Evolutionary conservation across 2,329 filamentous ascomycete species (phyloP), one percentile per base, ranked within the genome.

Genomic region (Cadophora sp.): DNA sequence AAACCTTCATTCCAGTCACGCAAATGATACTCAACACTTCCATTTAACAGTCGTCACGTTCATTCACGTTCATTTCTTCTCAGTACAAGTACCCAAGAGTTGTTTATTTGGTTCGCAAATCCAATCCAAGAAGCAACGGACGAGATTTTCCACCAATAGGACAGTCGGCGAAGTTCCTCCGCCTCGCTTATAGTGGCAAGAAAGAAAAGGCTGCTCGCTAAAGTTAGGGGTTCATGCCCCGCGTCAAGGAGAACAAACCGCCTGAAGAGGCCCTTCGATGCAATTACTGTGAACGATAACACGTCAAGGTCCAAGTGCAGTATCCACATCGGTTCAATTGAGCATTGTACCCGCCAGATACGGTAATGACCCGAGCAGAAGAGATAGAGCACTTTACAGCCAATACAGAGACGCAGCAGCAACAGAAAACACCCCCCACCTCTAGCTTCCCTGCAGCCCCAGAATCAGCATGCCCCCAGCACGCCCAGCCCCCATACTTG

Each of bases 131-230:
- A 22, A 43, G 55, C 34, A 7, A 40, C 1, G 56, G 22, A 27
- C 22, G 9, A 59, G 31, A 40, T 59, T 22, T 62, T 62, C 59
- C 59, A 62, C 59, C 59, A 62, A 62, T 62, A 48, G 59, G 59
- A 31, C 16, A 27, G 19, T 26, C 9, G 16, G 1, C 6, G n/a
- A 46, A 46, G 22, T 48, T 62, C 27, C 40, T 62, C 59, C 59
- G 59, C 26, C 16, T 62, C 40, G 40, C 37, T 48, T 46, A 6
- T 48, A 31, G 22, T 16, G 34, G 22, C 37, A 24, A 27, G 55
- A 40, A 40, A 24, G 19, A 5, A n/a, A 40, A 24, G 34, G 34
- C 31, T 22, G 58, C 37, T 61, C 58, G 58, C 37, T 46, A 61
- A 61, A 27, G 1, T 46, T 29, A 43, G 58, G 58, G 58, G 58